Base-by-base conservation (phyloP, 805 yeast species). In the Candida sakaeoensis region DNA sequence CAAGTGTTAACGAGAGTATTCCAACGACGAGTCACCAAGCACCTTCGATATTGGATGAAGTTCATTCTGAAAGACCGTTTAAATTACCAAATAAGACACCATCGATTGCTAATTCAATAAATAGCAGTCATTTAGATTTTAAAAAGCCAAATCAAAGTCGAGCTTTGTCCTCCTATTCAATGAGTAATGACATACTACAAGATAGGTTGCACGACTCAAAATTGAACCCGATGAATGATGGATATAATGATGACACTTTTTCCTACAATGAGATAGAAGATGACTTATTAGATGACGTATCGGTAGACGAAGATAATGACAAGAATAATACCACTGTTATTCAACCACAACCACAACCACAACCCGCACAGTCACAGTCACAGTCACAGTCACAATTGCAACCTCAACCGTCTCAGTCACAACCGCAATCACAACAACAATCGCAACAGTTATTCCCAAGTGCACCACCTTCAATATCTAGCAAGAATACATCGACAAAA, bases 291-390 rank as follows among this genome's bases (percentile, higher is more conserved):
- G 49, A 45, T 36, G 68, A 56, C 21, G 68, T 59, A 21, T 45
- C 48, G 5, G 55, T 52, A n/a, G 63, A 58, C 23, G 64, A 57
- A 2, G 66, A 64, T 43, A 44, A 37, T 45, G 54, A 31, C 39
- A 37, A 17, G 34, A 28, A 36, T 24, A 28, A 26, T 27, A 24
- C 34, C 2, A 34, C 31, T 19, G 14, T 27, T 9, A 33, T 33
- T 22, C 29, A 29, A 22, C 32, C 8, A 28, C 22, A 30, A 27
- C 34, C 10, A 33, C 34, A 23, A 42, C 36, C 36, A 12, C 33
- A 25, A 36, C 23, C 26, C 33, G 27, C 38, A n/a, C n/a, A n/a
- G n/a, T n/a, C n/a, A n/a, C n/a, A n/a, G n/a, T n/a, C n/a, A n/a
- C n/a, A n/a, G n/a, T n/a, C n/a, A n/a, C n/a, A n/a, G n/a, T n/a